Base-by-base conservation (phyloP, 2,329 filamentous ascomycete species). In the Ceratocystiopsis brevicomis region DNA sequence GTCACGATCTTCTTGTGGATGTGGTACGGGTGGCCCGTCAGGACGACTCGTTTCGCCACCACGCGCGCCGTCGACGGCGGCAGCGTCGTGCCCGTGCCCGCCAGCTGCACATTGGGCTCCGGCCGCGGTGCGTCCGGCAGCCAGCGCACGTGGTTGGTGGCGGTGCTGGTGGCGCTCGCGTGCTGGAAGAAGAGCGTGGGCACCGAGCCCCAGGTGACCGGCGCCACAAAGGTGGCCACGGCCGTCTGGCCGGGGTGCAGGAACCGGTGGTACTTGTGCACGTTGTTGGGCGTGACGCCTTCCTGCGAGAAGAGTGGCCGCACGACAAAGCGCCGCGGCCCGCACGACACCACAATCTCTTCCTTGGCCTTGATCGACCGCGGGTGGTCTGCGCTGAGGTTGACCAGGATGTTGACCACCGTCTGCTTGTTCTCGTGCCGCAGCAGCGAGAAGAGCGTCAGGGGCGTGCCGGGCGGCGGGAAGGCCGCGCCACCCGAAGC, bases 1-100 rank as follows among this genome's bases (percentile, higher is more conserved):
- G 92, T 98, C 47, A 98, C 90, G 19, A 98, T 69, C 61, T 81
- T 86, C 72, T 94, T 95, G 74, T 98, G 85, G 59, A 98, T 98
- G 66, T 98, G 94, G 71, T 85, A 95, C 0, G 92, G 90, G 57
- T 98, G 88, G 15, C 90, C 92, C 0, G 90, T 94, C 45, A 98
- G 70, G 50, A 96, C 83, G 52, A 93, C 78, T 42, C 90, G 80
- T 65, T 98, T 98, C 53, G 88, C 87, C 47, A 98, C 76, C 44
- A 98, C 80, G 36, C 90, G 79, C 54, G 57, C 76, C 56, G 61
- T 87, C 59, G 57, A 79, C 3, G 86, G 83, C 0, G 86, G 77
- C 15, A 95, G 70, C 6, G 82, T 77, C 0, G 90, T 96, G 48
- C 92, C 90, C 0, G 83, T 94, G 39, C 73, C 90, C 45, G 95